Percentiles rank a stretch among this genome's conserved stretches.
Evolutionary conservation across 169 alveolate species (phyloP).

Genomic region (Eimeria mitis): DNA sequence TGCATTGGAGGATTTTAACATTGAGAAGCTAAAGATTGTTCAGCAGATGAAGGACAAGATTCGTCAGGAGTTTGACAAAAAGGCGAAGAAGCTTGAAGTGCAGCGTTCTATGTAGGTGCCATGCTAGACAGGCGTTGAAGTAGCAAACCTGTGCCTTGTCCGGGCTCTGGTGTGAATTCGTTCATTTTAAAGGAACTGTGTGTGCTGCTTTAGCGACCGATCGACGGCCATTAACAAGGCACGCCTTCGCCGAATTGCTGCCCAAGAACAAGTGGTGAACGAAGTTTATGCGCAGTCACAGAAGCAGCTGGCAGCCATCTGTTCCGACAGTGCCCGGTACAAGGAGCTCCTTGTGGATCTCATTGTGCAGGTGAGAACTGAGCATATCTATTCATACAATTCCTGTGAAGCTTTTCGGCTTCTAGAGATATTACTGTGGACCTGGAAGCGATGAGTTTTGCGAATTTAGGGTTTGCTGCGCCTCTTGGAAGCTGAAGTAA

Average conservation of each 20-base stretch:
- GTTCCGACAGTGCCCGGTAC: slow-evolving; percentile 87
- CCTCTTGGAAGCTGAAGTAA: slow-evolving; percentile 90
- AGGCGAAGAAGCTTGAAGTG: slow-evolving; percentile 89
- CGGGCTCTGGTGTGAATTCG: background rate
- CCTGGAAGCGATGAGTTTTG: slow-evolving; percentile 58
- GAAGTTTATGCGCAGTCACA: slow-evolving; percentile 86
- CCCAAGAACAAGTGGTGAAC: slow-evolving; percentile 90
- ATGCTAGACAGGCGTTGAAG: background rate
- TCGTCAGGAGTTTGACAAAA: slow-evolving; percentile 88
- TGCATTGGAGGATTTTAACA: slow-evolving; percentile 95
- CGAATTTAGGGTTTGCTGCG: slow-evolving; percentile 85
- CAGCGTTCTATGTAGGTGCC: slow-evolving; percentile 83
- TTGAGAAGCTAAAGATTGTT: slow-evolving; percentile 94
- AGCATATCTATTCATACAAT: background rate
- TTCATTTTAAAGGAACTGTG: background rate
- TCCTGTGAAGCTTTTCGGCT: background rate
- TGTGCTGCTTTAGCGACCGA: slow-evolving; percentile 86
- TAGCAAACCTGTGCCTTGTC: background rate
- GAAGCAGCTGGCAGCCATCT: slow-evolving; percentile 87
- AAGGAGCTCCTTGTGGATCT: slow-evolving; percentile 86
- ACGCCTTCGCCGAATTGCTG: slow-evolving; percentile 91
- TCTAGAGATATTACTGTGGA: background rate
- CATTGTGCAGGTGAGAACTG: slow-evolving; percentile 88
- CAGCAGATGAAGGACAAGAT: slow-evolving; percentile 95
- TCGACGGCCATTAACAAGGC: slow-evolving; percentile 94